Conservation (phyloP, 768 basidiomycete genomes). For the Boletus sp. region DNA sequence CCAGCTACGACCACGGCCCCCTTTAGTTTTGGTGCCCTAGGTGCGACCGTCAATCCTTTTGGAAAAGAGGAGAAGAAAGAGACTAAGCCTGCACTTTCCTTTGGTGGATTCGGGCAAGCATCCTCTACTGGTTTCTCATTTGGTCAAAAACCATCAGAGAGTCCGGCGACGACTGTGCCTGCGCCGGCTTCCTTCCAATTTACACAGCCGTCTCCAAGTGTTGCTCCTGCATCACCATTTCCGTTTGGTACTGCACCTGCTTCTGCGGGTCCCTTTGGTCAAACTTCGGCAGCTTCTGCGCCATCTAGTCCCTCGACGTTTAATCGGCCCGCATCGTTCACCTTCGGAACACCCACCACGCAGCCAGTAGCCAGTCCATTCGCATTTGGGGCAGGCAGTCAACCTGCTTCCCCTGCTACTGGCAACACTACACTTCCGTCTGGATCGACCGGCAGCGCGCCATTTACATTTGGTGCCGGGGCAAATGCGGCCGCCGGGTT, state of each 20-base stretch:
- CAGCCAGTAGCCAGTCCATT: conserved; percentile 38
- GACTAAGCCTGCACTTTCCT: conserved; percentile 39
- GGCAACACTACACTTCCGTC: conserved; percentile 32
- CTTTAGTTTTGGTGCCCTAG: conserved; percentile 34
- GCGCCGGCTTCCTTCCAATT: conserved; percentile 48
- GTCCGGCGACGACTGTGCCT: conserved; percentile 38
- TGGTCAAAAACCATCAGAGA: conserved; percentile 39
- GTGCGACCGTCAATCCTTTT: conserved; percentile 43
- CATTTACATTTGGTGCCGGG: conserved; percentile 39
- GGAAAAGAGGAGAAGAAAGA: conserved; percentile 46
- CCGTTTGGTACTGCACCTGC: conserved; percentile 42
- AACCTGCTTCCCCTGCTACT: conserved; percentile 57
- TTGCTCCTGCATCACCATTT: conserved; percentile 41
- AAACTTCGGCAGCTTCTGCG: conserved; percentile 41
- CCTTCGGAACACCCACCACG: conserved; percentile 43
- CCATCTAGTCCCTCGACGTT: conserved; percentile 61
- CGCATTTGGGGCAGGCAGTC: conserved; percentile 48
- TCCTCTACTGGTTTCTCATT: conserved; percentile 45
- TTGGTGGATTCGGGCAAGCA: conserved; percentile 47
- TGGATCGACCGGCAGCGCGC: conserved; percentile 25
- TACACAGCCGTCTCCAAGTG: conserved; percentile 35
- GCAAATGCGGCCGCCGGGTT: conserved; percentile 36
- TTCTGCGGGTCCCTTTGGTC: conserved; percentile 41
- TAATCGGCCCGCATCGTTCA: conserved; percentile 43
- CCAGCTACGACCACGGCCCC: conserved; percentile 31